Evolutionary conservation across 2,329 filamentous ascomycete species (phyloP).

Genomic region (Sclerotinia spermophila): DNA sequence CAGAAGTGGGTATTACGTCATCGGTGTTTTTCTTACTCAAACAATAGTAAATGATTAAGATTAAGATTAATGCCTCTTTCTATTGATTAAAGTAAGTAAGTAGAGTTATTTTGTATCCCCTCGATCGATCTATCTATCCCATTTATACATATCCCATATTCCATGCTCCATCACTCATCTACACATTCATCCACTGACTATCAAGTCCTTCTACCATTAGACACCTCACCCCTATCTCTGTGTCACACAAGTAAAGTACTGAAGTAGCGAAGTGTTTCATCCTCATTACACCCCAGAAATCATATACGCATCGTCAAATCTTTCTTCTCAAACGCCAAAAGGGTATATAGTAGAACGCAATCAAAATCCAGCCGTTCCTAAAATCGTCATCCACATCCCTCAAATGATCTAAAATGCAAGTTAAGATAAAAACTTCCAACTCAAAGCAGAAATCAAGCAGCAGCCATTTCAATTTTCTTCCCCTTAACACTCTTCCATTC

Average conservation of each 20-base stretch:
- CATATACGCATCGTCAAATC: background rate
- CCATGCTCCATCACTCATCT: background rate
- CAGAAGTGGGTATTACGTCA: too few relatives aligned
- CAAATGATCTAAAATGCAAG: background rate
- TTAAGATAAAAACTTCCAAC: background rate
- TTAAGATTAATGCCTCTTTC: background rate
- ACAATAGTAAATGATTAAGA: background rate
- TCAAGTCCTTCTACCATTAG: background rate
- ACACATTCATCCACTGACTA: background rate
- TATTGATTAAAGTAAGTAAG: background rate
- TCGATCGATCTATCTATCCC: background rate
- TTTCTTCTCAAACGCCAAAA: background rate
- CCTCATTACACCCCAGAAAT: background rate
- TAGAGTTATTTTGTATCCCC: background rate
- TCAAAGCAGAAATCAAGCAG: conserved; percentile 22
- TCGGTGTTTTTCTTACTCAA: too few relatives aligned
- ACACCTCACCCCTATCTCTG: background rate
- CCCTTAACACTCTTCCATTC: conserved; percentile 48
- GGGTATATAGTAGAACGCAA: background rate
- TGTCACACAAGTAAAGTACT: background rate
- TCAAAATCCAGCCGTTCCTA: background rate
- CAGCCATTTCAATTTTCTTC: conserved; percentile 36
- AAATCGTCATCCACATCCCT: background rate
- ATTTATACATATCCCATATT: background rate
- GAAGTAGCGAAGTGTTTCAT: background rate